Base-by-base conservation (phyloP, 2,329 filamentous ascomycete genomes). In the Chaetomiaceae sp. region DNA sequence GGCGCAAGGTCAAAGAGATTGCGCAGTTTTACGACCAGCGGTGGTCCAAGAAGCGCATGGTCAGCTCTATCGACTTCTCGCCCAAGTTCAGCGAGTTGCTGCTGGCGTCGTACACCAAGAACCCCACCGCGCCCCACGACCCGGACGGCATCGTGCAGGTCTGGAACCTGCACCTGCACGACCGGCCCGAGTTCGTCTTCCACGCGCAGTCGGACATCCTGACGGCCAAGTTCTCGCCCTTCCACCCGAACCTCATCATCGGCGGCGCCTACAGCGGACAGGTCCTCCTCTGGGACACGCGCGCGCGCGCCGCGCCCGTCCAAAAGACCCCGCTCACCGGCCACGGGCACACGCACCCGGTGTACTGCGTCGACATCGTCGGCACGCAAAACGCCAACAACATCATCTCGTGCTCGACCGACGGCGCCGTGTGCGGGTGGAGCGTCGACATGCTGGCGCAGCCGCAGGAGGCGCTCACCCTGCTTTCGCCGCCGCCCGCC, bases 371-470 rank as follows among this genome's bases (percentile, higher is more conserved):
- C 47, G 87, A 93, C 52, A 94, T 98, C 45, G 88, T 98, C 40
- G 93, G 93, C 54, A 98, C 94, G 1, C 93, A 97, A 62, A 98
- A 98, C 64, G 93, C 93, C 49, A 95, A 96, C 71, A 98, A 97
- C 66, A 95, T 98, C 63, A 86, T 98, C 58, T 96, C 90, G 27
- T 91, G 88, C 64, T 96, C 89, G 1, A 98, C 93, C 1, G 93
- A 98, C 62, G 93, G 93, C 45, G 88, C 95, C 9, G 88, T 97
- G 34, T 98, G 93, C 65, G 88, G 90, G 38, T 98, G 93, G 93
- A 90, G 87, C 45, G 88, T 96, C 54, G 94, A 98, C 65, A 97
- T 98, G 81, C 86, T 98, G 50, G 88, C 91, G 1, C 88, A 96
- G 65, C 93, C 93, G 1, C 91, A 97, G 67, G 93, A 98, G 70